phyloP scores from a whole-genome alignment of 805 yeast genomes.

The Starmera pachycereana region DNA sequence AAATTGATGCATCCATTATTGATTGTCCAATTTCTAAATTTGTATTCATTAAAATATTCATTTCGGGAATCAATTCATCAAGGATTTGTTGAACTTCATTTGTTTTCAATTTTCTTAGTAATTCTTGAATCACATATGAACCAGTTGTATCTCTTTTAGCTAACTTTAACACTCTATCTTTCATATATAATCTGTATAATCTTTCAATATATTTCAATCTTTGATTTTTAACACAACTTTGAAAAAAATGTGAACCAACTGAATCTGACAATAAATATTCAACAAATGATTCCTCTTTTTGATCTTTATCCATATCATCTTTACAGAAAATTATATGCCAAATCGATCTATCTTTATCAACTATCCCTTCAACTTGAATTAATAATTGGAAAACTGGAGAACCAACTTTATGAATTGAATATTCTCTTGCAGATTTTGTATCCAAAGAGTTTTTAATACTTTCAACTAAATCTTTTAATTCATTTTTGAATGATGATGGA shows the following conservation, averaged over 20 bases:
- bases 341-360: constrained; percentile 59
- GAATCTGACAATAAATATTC: constrained; percentile 78
- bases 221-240: constrained; percentile 54
- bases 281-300: constrained; percentile 67
- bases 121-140: constrained; percentile 63
- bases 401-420: constrained; percentile 69
- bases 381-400: constrained; percentile 82
- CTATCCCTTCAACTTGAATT: constrained; percentile 71
- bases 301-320: constrained; percentile 38
- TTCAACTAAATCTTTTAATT: constrained; percentile 40
- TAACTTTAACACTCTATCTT: constrained; percentile 59
- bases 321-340: constrained; percentile 55
- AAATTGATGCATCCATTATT: constrained; percentile 55
- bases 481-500: constrained; percentile 58
- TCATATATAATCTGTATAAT: constrained; percentile 61
- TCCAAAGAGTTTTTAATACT: constrained; percentile 25
- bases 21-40: constrained; percentile 62
- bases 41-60: constrained; percentile 50
- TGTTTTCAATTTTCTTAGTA: constrained; percentile 54
- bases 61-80: constrained; percentile 56
- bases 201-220: constrained; percentile 63
- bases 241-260: constrained; percentile 90
- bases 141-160: constrained; percentile 81
- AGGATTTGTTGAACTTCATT: constrained; percentile 52
- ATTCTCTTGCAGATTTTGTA: constrained; percentile 49